Conservation (phyloP, 2,329 filamentous ascomycete species). For the Aspergillus tubingensis region DNA sequence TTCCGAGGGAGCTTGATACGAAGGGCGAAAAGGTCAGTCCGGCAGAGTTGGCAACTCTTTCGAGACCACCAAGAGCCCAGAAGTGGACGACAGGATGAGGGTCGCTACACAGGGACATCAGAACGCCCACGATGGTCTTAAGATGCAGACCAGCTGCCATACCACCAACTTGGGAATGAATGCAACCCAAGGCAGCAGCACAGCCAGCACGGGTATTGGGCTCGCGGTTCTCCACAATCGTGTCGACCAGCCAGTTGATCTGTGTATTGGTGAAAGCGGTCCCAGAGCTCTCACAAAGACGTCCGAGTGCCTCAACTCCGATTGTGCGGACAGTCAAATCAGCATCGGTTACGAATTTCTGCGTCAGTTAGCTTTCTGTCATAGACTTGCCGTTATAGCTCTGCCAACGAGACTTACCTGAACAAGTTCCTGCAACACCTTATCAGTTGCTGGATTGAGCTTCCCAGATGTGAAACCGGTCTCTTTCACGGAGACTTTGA, state of each 20-base stretch:
- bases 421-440: conserved; percentile 66
- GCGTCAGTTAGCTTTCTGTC: conserved; percentile 9
- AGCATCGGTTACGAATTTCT: conserved; percentile 74
- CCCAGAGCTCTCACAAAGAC: conserved; percentile 80
- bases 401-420: conserved; percentile 61
- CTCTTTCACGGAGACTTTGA: conserved; percentile 83
- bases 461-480: conserved; percentile 72
- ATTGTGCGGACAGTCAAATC: conserved; percentile 85
- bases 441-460: conserved; percentile 75
- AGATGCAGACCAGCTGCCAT: conserved; percentile 97
- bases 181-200: conserved; percentile 87
- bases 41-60: conserved; percentile 84
- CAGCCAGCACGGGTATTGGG: conserved; percentile 91
- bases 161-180: conserved; percentile 92
- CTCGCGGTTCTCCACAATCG: conserved; percentile 89
- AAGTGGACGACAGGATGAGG: conserved; percentile 94
- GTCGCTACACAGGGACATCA: conserved; percentile 97
- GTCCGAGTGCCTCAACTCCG: conserved; percentile 80
- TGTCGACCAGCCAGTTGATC: conserved; percentile 89
- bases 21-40: conserved; percentile 90
- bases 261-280: conserved; percentile 86
- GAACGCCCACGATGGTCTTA: conserved; percentile 93
- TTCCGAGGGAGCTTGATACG: conserved; percentile 85
- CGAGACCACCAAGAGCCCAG: conserved; percentile 89
- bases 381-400: background rate